A percentile compares a stretch with the other conserved stretches of the same genome.
Evolutionary conservation across 2,329 filamentous ascomycete genomes (phyloP).

Genomic region (Cercospora zeina): DNA sequence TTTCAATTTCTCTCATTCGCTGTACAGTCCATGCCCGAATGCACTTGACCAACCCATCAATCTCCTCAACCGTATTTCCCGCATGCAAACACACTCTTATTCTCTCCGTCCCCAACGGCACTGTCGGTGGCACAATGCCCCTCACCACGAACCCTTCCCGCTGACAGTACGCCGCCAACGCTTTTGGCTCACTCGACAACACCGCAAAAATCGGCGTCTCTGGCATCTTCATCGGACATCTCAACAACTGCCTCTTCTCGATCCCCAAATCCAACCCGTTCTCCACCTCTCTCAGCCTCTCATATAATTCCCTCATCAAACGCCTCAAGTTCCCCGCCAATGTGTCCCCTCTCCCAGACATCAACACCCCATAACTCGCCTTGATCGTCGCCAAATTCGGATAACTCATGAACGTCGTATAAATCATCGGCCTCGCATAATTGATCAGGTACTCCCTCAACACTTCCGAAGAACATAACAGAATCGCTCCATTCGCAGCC

Average conservation of each 20-base stretch:
- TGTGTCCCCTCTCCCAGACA: slow-evolving; percentile 50
- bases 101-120: slow-evolving; percentile 62
- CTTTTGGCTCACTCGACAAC: slow-evolving; percentile 58
- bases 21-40: slow-evolving; percentile 53
- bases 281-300: slow-evolving; percentile 46
- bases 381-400: slow-evolving; percentile 61
- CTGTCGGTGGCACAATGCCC: slow-evolving; percentile 68
- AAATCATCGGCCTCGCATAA: slow-evolving; percentile 73
- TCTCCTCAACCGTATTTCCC: slow-evolving; percentile 60
- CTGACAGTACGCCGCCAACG: slow-evolving; percentile 63
- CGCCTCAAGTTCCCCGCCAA: slow-evolving; percentile 50
- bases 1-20: slow-evolving; percentile 21
- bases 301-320: slow-evolving; percentile 51
- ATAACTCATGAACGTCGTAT: slow-evolving; percentile 68
- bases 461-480: slow-evolving; percentile 59
- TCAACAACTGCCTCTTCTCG: slow-evolving; percentile 29
- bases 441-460: slow-evolving; percentile 69
- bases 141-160: slow-evolving; percentile 60
- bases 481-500: slow-evolving; percentile 64
- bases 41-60: slow-evolving; percentile 54
- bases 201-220: slow-evolving; percentile 66
- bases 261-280: slow-evolving; percentile 35
- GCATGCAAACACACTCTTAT: slow-evolving; percentile 69
- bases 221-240: slow-evolving; percentile 44
- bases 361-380: slow-evolving; percentile 60